Base-by-base conservation (phyloP, 2,329 filamentous ascomycete genomes). In the Colletotrichum trifolii region DNA sequence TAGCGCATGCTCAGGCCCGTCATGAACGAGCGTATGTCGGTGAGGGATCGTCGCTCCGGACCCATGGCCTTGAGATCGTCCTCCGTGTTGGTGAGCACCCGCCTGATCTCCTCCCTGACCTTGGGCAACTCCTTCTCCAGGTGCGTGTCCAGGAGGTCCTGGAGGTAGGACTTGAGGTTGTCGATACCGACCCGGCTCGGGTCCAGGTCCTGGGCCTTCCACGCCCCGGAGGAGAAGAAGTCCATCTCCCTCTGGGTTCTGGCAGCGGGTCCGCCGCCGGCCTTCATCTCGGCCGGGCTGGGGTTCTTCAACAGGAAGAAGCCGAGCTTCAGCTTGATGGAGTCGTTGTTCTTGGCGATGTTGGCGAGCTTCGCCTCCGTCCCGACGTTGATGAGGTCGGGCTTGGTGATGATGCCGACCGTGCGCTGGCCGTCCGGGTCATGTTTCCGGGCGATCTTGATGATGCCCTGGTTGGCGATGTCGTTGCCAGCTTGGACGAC, bases 381-480 rank as follows among this genome's bases (percentile, higher is more conserved):
- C 1, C 76, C 77, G 0, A 64, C 54, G 6, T 71, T 69, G 12
- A 77, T 62, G 5, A 68, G 72, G 66, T 88, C 85, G 0, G 85
- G 85, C 71, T 88, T 88, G 0, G 87, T 89, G 66, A 88, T 83
- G 61, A 88, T 79, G 3, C 85, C 85, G 0, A 88, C 71, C 0
- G 85, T 88, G 3, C 85, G 82, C 1, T 45, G 34, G 1, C 78
- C 74, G 0, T 61, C 33, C 0, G 70, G 69, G 34, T 77, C 75
- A 6, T 54, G 50, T 25, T 66, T 52, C 1, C 54, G 45, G 17
- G 66, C 58, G 10, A 63, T 54, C 6, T 54, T 59, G 17, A 55
- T 60, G 12, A 68, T 59, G 8, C 43, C 54, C 66, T 82, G 79
- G 33, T 76, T 78, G 12, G 73, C 73, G 6, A 73, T 71, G 38